phyloP scores from a whole-genome alignment of 2,329 filamentous ascomycete genomes.

The Salinomyces thailandicus region DNA sequence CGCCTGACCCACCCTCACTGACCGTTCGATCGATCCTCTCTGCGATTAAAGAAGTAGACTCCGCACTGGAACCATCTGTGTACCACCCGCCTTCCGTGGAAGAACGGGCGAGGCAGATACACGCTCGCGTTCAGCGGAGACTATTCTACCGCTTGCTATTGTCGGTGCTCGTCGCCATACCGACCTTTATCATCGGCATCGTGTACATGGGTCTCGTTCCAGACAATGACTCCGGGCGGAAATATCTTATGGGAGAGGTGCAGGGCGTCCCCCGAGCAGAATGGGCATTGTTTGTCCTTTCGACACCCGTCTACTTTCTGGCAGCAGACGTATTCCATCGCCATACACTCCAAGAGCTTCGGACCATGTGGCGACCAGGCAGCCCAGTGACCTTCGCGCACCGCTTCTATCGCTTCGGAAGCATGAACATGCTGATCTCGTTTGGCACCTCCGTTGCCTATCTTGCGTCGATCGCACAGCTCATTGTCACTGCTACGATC shows the following conservation, averaged over 20 bases:
- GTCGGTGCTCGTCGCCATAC: slow-evolving; percentile 60
- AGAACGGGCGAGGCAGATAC: slow-evolving; percentile 65
- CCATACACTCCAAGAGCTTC: slow-evolving; percentile 67
- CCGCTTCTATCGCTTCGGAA: slow-evolving; percentile 84
- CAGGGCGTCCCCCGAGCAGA: slow-evolving; percentile 58
- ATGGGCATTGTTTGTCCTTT: slow-evolving; percentile 68
- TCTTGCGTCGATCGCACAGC: slow-evolving; percentile 66
- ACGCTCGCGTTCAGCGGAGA: slow-evolving; percentile 56
- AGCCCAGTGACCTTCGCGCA: slow-evolving; percentile 63
- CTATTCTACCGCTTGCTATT: slow-evolving; percentile 62
- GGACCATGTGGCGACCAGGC: slow-evolving; percentile 62
- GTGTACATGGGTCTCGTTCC: slow-evolving; percentile 80
- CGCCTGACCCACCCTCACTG: slow-evolving; percentile 54
- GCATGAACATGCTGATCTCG: slow-evolving; percentile 91
- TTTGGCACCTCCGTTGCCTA: slow-evolving; percentile 83
- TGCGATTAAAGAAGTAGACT: slow-evolving; percentile 56
- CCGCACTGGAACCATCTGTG: slow-evolving; percentile 56
- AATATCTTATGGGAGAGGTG: slow-evolving; percentile 61
- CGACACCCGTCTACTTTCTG: slow-evolving; percentile 64
- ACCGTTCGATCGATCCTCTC: slow-evolving; percentile 66
- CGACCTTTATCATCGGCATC: slow-evolving; percentile 78
- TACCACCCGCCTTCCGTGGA: slow-evolving; percentile 76
- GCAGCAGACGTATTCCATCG: slow-evolving; percentile 77
- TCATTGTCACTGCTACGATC: slow-evolving; percentile 48
- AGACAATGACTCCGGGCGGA: slow-evolving; percentile 45